phyloP scores from a whole-genome alignment of 148 eudicot genomes.

The Rhododendron ovatum region DNA sequence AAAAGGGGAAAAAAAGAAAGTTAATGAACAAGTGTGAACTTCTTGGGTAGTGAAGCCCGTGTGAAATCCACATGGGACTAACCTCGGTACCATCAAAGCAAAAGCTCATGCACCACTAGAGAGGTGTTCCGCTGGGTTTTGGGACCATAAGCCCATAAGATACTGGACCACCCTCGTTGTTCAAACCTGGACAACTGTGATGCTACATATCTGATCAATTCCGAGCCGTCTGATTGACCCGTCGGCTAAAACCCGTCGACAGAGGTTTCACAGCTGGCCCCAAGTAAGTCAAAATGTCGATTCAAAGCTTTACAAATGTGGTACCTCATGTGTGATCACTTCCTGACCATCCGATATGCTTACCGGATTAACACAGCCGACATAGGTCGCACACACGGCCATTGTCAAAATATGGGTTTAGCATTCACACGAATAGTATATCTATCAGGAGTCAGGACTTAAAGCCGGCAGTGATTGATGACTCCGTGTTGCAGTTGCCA shows the following conservation, averaged over 20 bases:
- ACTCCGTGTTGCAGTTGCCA: too few relatives aligned
- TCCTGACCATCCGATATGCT: background rate
- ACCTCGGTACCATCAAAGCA: background rate
- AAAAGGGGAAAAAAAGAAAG: too few relatives aligned
- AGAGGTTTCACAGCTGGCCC: background rate
- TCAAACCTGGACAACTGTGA: background rate
- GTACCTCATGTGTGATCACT: background rate
- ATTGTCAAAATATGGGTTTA: background rate
- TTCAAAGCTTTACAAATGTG: background rate
- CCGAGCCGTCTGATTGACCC: background rate
- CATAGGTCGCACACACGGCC: background rate
- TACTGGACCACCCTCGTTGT: slow-evolving; percentile 8
- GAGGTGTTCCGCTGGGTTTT: background rate
- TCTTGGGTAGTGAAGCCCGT: slow-evolving; percentile 7
- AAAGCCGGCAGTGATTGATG: too few relatives aligned
- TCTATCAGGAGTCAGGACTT: too few relatives aligned
- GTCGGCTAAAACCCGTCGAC: background rate
- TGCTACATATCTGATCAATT: background rate
- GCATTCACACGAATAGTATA: background rate
- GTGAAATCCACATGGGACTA: slow-evolving; percentile 15
- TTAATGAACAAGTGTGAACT: background rate
- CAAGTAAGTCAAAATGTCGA: background rate
- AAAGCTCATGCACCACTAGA: background rate
- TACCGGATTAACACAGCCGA: background rate
- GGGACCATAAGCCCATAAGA: slow-evolving; percentile 10